A percentile compares a stretch with the other conserved stretches of the same genome.
Evolutionary conservation across 2,329 filamentous ascomycete species (phyloP).

Genomic region (Hymenoscyphus albidus): DNA sequence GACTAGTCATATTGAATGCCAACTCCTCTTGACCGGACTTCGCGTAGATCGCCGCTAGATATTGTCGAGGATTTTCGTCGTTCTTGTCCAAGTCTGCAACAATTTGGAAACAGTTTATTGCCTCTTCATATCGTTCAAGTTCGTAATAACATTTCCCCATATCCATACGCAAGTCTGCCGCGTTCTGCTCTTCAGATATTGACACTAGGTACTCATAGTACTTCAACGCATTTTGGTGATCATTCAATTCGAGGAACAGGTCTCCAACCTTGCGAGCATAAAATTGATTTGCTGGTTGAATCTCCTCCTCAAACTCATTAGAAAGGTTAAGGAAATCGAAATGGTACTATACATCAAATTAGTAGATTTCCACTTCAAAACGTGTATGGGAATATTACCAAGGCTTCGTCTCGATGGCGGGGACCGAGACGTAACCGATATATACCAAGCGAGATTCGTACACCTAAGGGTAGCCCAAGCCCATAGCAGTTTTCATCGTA

Average conservation of each 20-base stretch:
- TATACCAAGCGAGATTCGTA: slow-evolving; percentile 78
- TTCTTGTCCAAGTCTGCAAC: slow-evolving; percentile 68
- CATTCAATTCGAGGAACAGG: slow-evolving; percentile 47
- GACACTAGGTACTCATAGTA: slow-evolving; percentile 55
- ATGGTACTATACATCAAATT: slow-evolving; percentile 48
- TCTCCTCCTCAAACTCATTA: slow-evolving; percentile 45
- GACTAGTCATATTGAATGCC: slow-evolving; percentile 71
- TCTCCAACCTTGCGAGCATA: slow-evolving; percentile 72
- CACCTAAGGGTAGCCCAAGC: slow-evolving; percentile 68
- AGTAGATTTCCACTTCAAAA: slow-evolving; percentile 2
- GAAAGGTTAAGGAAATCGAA: slow-evolving; percentile 66
- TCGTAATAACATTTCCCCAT: slow-evolving; percentile 65
- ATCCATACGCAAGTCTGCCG: slow-evolving; percentile 39
- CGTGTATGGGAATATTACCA: slow-evolving; percentile 48
- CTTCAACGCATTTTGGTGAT: slow-evolving; percentile 51
- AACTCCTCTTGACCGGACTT: slow-evolving; percentile 67
- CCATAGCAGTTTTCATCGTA: slow-evolving; percentile 63
- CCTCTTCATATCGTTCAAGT: slow-evolving; percentile 59
- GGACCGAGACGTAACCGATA: slow-evolving; percentile 72
- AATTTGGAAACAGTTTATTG: slow-evolving; percentile 72
- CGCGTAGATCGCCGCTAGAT: slow-evolving; percentile 83
- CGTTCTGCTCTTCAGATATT: slow-evolving; percentile 46
- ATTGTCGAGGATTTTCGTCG: slow-evolving; percentile 71
- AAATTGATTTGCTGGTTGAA: slow-evolving; percentile 66
- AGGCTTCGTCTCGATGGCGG: slow-evolving; percentile 61